Base-by-base conservation (phyloP, 2,329 filamentous ascomycete genomes). In the Fusarium brachygibbosum region DNA sequence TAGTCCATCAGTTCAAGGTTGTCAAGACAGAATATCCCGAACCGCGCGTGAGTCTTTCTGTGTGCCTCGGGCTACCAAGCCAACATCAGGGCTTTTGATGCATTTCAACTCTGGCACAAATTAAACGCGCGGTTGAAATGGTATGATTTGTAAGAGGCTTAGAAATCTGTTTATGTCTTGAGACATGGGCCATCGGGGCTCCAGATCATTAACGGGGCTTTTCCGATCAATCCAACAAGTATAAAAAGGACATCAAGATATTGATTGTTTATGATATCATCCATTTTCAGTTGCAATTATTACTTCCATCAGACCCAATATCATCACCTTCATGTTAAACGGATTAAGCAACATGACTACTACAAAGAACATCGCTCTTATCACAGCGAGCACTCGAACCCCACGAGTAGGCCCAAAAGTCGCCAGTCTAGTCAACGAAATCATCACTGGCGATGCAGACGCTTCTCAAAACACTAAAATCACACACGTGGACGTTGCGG, bases 341-440 rank as follows among this genome's bases (percentile, higher is more conserved):
- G 37, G 16, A 0, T 28, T 14, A 14, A n/a, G 0, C 40, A 61
- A 35, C 0, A 68, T 68, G 65, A 1, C 52, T 4, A 5, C 34
- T 10, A 10, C 25, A n/a, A 69, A 55, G 19, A 68, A 59, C n/a
- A 42, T 68, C 23, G 65, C 65, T 12, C 53, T 69, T 1, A 69
- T 68, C 9, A 61, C 65, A 1, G 21, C 65, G 0, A 68, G 65
- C 49, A 69, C 65, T 7, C 40, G 65, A 4, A 69, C 42, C 4
- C n/a, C 32, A 5, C 41, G 65, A n/a, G 31, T 68, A 2, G 65
- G 65, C 13, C 65, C 60, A 1, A 54, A 41, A 1, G n/a, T 68
- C 5, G 50, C 65, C 21, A 37, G 14, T 1, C 7, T 65, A 3
- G 21, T 68, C 10, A 45, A 68, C 0, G 48, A 61, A 1, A 69